phyloP scores from a whole-genome alignment of 495 filamentous ascomycete species.

The Penicillium samsonianum region DNA sequence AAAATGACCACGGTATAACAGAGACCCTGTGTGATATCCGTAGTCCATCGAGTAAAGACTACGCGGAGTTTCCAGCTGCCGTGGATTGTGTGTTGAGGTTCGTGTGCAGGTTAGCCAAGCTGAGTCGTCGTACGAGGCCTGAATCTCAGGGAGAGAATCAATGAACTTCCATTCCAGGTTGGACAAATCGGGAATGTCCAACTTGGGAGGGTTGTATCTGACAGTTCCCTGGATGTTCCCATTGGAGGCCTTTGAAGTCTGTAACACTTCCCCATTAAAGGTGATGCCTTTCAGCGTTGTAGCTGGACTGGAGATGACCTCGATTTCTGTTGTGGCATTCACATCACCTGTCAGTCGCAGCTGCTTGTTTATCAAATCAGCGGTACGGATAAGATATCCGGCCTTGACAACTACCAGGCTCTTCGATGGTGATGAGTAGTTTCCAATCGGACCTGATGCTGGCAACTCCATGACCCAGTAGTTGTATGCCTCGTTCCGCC shows the following conservation, averaged over 20 bases:
- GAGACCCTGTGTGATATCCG: conserved; percentile 63
- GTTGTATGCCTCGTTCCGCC: conserved; percentile 62
- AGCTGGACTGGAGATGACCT: conserved; percentile 56
- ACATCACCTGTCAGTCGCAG: conserved; percentile 63
- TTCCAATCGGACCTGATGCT: conserved; percentile 24
- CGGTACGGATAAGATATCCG: conserved; percentile 65
- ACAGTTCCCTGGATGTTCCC: conserved; percentile 45
- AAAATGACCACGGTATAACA: conserved; percentile 71
- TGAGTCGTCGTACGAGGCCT: conserved; percentile 59
- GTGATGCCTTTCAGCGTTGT: conserved; percentile 39
- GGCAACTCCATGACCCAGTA: conserved; percentile 61
- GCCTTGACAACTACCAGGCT: conserved; percentile 58
- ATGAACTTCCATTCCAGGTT: conserved; percentile 61
- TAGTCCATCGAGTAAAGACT: conserved; percentile 68
- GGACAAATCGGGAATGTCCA: conserved; percentile 54
- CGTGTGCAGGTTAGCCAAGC: conserved; percentile 54
- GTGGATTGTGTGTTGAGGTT: conserved; percentile 55
- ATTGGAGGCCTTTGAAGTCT: conserved; percentile 27
- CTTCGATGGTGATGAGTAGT: conserved; percentile 27
- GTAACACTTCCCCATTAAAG: conserved; percentile 52
- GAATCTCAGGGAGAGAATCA: conserved; percentile 67
- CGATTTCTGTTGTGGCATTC: conserved; percentile 60
- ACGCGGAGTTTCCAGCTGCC: conserved; percentile 54
- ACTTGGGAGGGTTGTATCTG: conserved; percentile 42
- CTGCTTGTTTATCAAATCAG: conserved; percentile 41